Evolutionary conservation across 2,329 filamentous ascomycete species (phyloP).

Genomic region (Fusarium nisikadoi): DNA sequence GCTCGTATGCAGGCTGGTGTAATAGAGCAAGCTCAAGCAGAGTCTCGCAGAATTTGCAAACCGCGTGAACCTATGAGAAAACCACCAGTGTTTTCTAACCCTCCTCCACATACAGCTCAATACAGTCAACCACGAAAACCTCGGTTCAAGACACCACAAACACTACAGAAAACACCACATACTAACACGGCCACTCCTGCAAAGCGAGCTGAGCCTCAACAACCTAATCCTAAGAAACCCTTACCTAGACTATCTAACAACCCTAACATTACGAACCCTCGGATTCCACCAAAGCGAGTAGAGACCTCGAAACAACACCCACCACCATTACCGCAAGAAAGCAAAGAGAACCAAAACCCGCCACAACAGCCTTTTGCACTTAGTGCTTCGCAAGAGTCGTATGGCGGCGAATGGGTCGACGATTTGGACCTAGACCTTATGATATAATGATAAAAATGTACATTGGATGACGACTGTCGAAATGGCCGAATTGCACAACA

Average conservation of each 20-base stretch:
- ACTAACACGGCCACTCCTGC: not conserved
- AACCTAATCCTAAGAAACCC: not conserved
- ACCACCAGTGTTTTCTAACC: not conserved
- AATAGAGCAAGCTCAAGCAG: conserved; percentile 18
- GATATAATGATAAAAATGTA: conserved; percentile 34
- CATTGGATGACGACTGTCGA: conserved; percentile 13
- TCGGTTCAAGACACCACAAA: not conserved
- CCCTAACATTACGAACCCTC: not conserved
- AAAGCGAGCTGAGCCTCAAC: not conserved
- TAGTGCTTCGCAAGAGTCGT: conserved; percentile 52
- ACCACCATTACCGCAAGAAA: not conserved
- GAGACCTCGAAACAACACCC: not conserved
- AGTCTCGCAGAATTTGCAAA: conserved; percentile 10
- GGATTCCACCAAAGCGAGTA: not conserved
- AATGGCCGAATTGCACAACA: not conserved
- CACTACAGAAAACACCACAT: conserved; percentile 1
- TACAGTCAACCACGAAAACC: not conserved
- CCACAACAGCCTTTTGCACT: conserved; percentile 14
- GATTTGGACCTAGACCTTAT: conserved; percentile 49
- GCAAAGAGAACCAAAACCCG: conserved; percentile 43
- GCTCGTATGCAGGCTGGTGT: conserved; percentile 37
- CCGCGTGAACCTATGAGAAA: not conserved
- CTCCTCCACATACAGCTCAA: not conserved
- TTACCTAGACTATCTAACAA: not conserved
- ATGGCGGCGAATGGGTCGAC: conserved; percentile 54